Evolutionary conservation across 2,329 filamentous ascomycete genomes (phyloP).

Genomic region (Penicillium sp.): DNA sequence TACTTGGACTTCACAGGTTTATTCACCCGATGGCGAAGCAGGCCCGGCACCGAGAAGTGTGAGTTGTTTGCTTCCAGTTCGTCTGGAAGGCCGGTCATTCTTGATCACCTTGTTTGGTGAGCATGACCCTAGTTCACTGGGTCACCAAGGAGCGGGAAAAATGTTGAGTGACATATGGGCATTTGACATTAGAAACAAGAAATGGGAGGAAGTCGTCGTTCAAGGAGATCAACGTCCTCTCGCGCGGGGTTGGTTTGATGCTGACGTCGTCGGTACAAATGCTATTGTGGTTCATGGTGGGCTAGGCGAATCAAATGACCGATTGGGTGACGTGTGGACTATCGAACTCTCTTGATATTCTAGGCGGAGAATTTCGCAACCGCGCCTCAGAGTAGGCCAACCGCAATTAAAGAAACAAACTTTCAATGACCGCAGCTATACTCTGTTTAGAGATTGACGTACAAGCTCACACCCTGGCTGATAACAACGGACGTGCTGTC

Average conservation of each 20-base stretch:
- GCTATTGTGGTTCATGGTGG: constrained; percentile 51
- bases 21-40: constrained; percentile 41
- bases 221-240: constrained; percentile 32
- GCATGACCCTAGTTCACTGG: constrained; percentile 52
- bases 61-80: constrained; percentile 45
- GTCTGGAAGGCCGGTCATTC: constrained; percentile 32
- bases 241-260: constrained; percentile 55
- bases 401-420: too few species aligned
- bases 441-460: too few species aligned
- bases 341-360: constrained; percentile 29
- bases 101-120: constrained; percentile 56
- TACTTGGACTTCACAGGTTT: constrained; percentile 38
- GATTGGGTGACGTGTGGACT: constrained; percentile 52
- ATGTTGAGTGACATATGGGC: constrained; percentile 55
- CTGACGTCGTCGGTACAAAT: constrained; percentile 40
- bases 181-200: constrained; percentile 37
- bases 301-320: constrained; percentile 52
- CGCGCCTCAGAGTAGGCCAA: not conserved
- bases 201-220: constrained; percentile 35
- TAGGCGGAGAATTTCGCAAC: too few species aligned
- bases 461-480: too few species aligned
- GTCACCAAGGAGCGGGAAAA: constrained; percentile 56
- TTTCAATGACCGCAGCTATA: too few species aligned
- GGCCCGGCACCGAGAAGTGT: constrained; percentile 55
- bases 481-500: too few species aligned